Conservation (phyloP, 2,329 filamentous ascomycete species). For the Penicillium rolfsii region DNA sequence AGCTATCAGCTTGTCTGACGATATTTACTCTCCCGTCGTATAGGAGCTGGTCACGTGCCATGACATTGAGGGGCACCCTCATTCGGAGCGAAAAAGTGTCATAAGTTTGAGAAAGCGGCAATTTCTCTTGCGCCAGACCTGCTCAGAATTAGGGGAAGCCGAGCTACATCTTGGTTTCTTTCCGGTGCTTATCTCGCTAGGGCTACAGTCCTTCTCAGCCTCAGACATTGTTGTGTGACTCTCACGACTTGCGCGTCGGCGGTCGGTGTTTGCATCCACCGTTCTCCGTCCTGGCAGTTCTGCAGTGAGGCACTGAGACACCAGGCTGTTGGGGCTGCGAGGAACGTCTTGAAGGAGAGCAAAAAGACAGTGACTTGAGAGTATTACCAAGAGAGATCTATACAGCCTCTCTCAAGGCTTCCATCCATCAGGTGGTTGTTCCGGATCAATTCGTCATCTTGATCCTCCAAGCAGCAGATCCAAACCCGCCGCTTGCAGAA, state of each 20-base stretch:
- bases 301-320: slow-evolving; percentile 1
- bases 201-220: not conserved
- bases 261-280: slow-evolving; percentile 30
- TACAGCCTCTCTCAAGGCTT: not conserved
- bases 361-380: not conserved
- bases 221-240: not conserved
- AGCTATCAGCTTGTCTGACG: not conserved
- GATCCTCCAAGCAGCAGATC: not conserved
- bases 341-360: not conserved
- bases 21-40: not conserved
- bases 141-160: not conserved
- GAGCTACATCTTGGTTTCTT: not conserved
- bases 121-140: not conserved
- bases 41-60: slow-evolving; percentile 4
- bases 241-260: slow-evolving; percentile 15
- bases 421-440: not conserved
- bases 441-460: not conserved
- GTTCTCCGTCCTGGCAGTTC: slow-evolving; percentile 18
- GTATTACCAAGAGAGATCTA: not conserved
- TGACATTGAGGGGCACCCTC: not conserved
- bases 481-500: not conserved
- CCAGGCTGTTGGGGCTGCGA: not conserved
- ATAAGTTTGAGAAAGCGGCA: not conserved
- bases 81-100: not conserved
- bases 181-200: not conserved